A percentile compares a stretch with the other conserved stretches of the same genome.
These are phyloP conservation scores for Thozetella sp. DNA, from an alignment of 495 filamentous ascomycete species.

Conservation along the genomic window DNA sequence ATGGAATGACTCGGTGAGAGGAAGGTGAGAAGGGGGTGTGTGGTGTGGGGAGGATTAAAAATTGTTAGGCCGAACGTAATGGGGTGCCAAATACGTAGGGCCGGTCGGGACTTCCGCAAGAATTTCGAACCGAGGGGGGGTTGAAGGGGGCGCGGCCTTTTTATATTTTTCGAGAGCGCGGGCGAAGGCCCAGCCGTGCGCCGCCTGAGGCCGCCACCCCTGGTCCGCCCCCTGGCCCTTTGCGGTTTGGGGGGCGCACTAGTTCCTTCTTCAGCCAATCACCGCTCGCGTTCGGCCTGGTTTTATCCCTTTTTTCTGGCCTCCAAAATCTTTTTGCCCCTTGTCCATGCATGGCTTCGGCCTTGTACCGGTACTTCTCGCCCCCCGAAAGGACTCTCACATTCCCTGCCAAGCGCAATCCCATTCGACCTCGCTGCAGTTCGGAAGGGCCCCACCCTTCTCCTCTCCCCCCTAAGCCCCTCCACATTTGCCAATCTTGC, in stretches of 20 bases:
- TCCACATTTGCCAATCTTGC: slow-evolving; percentile 9
- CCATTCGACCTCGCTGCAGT: slow-evolving; percentile 6
- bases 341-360: slow-evolving; percentile 16
- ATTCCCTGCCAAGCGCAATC: neutral
- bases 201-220: slow-evolving; percentile 33
- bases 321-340: slow-evolving; percentile 11
- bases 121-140: slow-evolving; percentile 39
- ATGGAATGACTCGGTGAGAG: slow-evolving; percentile 18
- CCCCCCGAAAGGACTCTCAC: slow-evolving; percentile 1
- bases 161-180: slow-evolving; percentile 47
- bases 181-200: neutral
- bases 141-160: slow-evolving; percentile 43
- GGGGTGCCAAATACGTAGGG: slow-evolving; percentile 36
- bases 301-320: slow-evolving; percentile 25
- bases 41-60: slow-evolving; percentile 32
- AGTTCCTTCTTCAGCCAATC: slow-evolving; percentile 21
- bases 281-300: slow-evolving; percentile 5
- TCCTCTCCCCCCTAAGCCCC: neutral
- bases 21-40: slow-evolving; percentile 20
- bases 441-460: slow-evolving; percentile 1
- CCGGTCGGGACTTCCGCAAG: slow-evolving; percentile 52
- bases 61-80: slow-evolving; percentile 34
- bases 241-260: slow-evolving; percentile 21
- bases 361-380: slow-evolving; percentile 30
- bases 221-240: slow-evolving; percentile 27